Base-by-base conservation (phyloP, 495 filamentous ascomycete genomes). In the Achaetomiella virescens region DNA sequence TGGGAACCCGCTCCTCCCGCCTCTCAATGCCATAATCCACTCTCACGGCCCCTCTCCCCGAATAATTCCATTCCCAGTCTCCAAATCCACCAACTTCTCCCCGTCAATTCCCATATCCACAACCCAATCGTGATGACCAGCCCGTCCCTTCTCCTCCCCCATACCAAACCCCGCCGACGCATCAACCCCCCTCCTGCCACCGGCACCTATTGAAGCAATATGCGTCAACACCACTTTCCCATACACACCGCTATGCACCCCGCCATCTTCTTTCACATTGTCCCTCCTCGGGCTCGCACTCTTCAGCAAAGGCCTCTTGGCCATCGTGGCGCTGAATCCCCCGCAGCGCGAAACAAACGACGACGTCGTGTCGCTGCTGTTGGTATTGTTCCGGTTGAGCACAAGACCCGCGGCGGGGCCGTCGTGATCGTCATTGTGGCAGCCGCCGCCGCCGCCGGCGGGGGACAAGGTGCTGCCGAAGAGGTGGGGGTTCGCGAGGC, bases 401-500 rank as follows among this genome's bases (percentile, higher is more conserved):
- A 18, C 27, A 31, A 31, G 27, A 9, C 27, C 5, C 4, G 4
- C 5, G 27, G 5, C 18, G 49, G 29, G 29, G 25, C 17, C 37
- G 10, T 17, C 31, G 31, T 24, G 14, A 27, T 29, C 35, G 35
- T 11, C 31, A 36, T 12, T 20, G 6, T 12, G 11, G 11, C 24
- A 33, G 54, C 10, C 15, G 33, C 22, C 11, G 43, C 18, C 45
- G 45, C 17, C 46, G n/a, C 17, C 12, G 48, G 7, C 7, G 17
- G 29, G 2, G 6, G 11, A 14, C 31, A 6, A 10, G 33, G 20
- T 29, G 17, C 35, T 21, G 27, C 24, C 46, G 48, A 67, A 65
- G 43, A 50, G 53, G 20, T 2, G 3, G 0, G 60, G 58, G 50
- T 59, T 59, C 20, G 74, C 51, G 60, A 72, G 40, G 68, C 76